Conservation (phyloP, 345 rosid species). For the Syzygium aqueum region DNA sequence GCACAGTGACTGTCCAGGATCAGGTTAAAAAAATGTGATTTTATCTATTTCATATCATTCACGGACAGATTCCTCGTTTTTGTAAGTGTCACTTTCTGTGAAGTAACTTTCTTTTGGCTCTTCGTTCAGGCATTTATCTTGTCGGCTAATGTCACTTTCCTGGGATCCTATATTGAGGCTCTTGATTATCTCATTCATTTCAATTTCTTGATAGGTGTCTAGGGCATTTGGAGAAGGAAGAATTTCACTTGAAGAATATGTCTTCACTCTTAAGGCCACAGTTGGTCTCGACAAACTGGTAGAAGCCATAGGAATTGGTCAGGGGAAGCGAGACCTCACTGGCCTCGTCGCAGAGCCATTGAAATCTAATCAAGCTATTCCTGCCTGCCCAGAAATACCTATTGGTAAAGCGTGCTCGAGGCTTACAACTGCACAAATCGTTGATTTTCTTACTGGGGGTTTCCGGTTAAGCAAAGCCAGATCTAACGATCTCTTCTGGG, state of each 20-base stretch:
- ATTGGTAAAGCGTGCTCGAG: constrained; percentile 46
- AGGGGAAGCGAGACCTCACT: constrained; percentile 53
- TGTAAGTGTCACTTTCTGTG: too few relatives aligned
- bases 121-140: background rate
- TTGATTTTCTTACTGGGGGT: constrained; percentile 55
- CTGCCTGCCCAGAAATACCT: constrained; percentile 42
- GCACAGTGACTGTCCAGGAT: too few relatives aligned
- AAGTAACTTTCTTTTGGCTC: too few relatives aligned
- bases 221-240: constrained; percentile 43
- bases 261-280: constrained; percentile 39
- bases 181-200: background rate
- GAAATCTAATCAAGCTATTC: constrained; percentile 30
- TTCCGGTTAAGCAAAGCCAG: constrained; percentile 72
- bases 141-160: background rate
- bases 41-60: too few relatives aligned
- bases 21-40: too few relatives aligned
- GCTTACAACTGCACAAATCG: constrained; percentile 49
- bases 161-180: background rate
- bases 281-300: constrained; percentile 34
- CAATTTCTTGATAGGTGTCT: constrained; percentile 15
- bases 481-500: constrained; percentile 84
- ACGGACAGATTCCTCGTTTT: too few relatives aligned
- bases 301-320: constrained; percentile 48
- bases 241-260: constrained; percentile 47
- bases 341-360: constrained; percentile 42